Base-by-base conservation (phyloP, 179 eudicot species). In the Spergularia azorica region DNA sequence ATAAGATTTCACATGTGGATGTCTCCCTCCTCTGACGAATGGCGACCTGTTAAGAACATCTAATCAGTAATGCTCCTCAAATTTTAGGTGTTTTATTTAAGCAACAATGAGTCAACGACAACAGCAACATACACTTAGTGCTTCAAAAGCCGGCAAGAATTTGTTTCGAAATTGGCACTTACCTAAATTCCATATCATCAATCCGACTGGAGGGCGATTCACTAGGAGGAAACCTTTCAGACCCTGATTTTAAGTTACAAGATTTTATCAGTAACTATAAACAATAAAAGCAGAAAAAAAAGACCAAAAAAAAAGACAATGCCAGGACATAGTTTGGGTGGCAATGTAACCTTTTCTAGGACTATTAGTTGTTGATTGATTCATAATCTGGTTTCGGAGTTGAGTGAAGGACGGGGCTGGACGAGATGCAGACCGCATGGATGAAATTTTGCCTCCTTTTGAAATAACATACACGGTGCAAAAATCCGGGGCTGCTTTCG, bases 391-490 rank as follows among this genome's bases (percentile, higher is more conserved):
- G 60, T 21, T 76, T 48, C 90, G 92, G 69, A 92, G 84, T 12
- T 89, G 88, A 55, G 96, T 82, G 62, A 61, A 63, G 21, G 82
- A 32, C 8, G 95, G 98, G 1, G 95, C 86, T 9, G 86, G 82
- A 46, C 95, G 90, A 32, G 88, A 72, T 62, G 98, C 91, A 52
- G 89, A 79, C 75, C 84, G 69, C 3, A 87, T 83, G 32, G 84
- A 77, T 43, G 87, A 79, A 16, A 85, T 85, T 60, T 83, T 85
- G 0, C 78, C 76, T 13, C 50, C 71, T 62, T 85, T 85, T 6
- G 82, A 82, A 36, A 85, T 82, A 9, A 72, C 41, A 46, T 85
- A 85, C 9, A 80, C 76, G 1, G 82, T 80, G 73, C 86, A 82
- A 63, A 80, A 85, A 8, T 85, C 88, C 51, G 88, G 80, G 6